Evolutionary conservation across 1,284 basidiomycete species (phyloP).

Genomic region (Fomitopsis palustris): DNA sequence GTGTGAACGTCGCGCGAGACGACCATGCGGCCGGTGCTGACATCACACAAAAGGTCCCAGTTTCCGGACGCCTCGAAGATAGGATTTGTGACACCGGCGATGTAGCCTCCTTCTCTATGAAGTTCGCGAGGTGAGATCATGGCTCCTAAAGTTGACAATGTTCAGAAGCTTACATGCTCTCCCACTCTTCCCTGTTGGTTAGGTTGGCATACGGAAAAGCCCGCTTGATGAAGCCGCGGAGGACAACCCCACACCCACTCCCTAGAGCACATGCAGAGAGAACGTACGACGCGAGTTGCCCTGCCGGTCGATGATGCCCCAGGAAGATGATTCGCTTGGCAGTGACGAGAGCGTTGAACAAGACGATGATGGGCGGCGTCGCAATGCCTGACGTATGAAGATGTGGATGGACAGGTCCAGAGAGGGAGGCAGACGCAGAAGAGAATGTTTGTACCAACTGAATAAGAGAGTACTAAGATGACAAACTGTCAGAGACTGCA

Average conservation of each 20-base stretch:
- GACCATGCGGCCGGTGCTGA: slow-evolving; percentile 81
- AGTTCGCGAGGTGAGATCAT: no score
- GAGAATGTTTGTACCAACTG: slow-evolving; percentile 89
- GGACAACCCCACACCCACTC: slow-evolving; percentile 82
- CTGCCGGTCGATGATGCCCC: slow-evolving; percentile 83
- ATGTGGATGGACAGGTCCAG: slow-evolving; percentile 85
- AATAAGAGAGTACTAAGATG: slow-evolving; percentile 83
- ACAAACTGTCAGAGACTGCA: not conserved
- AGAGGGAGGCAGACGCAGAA: slow-evolving; percentile 55
- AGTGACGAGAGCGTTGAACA: slow-evolving; percentile 94
- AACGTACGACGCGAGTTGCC: slow-evolving; percentile 86
- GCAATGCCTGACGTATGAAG: slow-evolving; percentile 88
- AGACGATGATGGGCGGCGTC: slow-evolving; percentile 90
- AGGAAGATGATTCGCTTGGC: slow-evolving; percentile 94
- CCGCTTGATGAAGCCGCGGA: slow-evolving; percentile 83
- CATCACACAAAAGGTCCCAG: slow-evolving; percentile 94
- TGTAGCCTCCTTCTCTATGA: slow-evolving; percentile 72
- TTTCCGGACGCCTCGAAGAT: slow-evolving; percentile 84
- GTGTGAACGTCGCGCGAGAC: slow-evolving; percentile 80
- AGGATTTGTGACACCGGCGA: slow-evolving; percentile 95
- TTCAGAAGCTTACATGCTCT: slow-evolving; percentile 64
- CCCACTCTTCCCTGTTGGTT: slow-evolving; percentile 85
- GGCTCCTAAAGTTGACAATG: not conserved
- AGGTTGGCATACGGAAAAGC: slow-evolving; percentile 95
- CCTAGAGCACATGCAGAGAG: slow-evolving; percentile 91